These are phyloP conservation scores for Mycogone perniciosa DNA, from an alignment of 2,329 filamentous ascomycete genomes.

Conservation along the genomic window DNA sequence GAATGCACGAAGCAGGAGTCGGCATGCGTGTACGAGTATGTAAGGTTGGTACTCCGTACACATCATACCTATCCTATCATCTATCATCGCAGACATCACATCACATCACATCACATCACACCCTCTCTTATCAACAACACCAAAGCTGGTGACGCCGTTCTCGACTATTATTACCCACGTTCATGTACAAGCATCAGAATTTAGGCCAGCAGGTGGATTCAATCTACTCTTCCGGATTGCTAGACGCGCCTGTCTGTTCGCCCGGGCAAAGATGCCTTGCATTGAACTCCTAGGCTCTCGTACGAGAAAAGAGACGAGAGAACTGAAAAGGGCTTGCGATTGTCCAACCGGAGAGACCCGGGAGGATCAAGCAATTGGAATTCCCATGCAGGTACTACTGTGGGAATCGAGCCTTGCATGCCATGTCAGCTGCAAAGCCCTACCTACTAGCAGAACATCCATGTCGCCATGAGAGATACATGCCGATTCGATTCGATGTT, in stretches of 20 bases:
- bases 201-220: background rate
- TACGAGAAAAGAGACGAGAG: slow-evolving; percentile 1
- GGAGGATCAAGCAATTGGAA: slow-evolving; percentile 1
- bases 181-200: no score
- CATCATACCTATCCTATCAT: no score
- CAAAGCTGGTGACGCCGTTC: no score
- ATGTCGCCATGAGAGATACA: slow-evolving; percentile 5
- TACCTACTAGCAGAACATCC: background rate
- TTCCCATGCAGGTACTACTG: slow-evolving; percentile 7
- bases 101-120: no score
- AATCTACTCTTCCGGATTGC: background rate
- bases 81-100: no score
- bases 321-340: background rate
- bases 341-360: background rate
- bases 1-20: no score
- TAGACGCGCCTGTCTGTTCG: background rate
- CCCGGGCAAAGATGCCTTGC: slow-evolving; percentile 6
- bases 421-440: slow-evolving; percentile 1
- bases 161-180: no score
- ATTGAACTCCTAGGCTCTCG: slow-evolving; percentile 5
- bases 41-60: no score
- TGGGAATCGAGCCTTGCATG: slow-evolving; percentile 1
- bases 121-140: no score
- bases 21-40: no score
- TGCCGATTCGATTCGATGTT: background rate